Evolutionary conservation across 495 filamentous ascomycete genomes (phyloP), one percentile per base, ranked within the genome.

Genomic region (Corynascus novoguineensis): DNA sequence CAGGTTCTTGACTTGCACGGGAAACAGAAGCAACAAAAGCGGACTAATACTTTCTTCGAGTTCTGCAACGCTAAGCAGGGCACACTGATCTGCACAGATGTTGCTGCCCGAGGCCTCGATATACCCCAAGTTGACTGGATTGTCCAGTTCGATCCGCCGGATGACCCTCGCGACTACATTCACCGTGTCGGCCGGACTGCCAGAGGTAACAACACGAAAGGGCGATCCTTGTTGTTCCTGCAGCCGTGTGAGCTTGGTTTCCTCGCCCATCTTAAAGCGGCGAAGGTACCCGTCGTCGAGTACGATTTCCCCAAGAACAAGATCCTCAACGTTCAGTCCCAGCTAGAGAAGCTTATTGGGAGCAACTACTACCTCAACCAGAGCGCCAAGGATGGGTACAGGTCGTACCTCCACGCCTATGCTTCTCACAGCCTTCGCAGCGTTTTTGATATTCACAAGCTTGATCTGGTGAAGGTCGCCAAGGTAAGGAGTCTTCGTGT

Each of bases 351-450:
- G 68, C 79, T 97, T 49, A 95, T 98, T 59, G 81, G 83, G 12
- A 86, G 92, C 68, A 97, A 98, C 71, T 98, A 97, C 76, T 97
- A 96, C 68, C 78, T 98, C 27, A 92, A 97, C 73, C 91, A 95
- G 80, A 80, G 77, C 52, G 82, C 82, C 25, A 84, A 84, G 69
- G 82, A 85, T 49, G 82, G 81, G 4, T 85, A 83, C 61, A 81
- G 86, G 29, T 88, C 88, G 12, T 98, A 98, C 68, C 81, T 98
- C 14, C 88, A 96, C 62, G 93, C 93, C 0, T 98, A 98, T 59
- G 90, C 92, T 17, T 90, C 86, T 27, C 93, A 98, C 71, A 87
- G 84, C 55, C 80, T 97, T 48, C 84, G 92, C 31, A 87, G 88
- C 12, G 87, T 96, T 32, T 98, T 96, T 66, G 90, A 98, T 68